Percentiles rank a stretch among this genome's conserved stretches.
These are phyloP conservation scores for Hippophae tibetana DNA, from an alignment of 306 rosid species.

Conservation along the genomic window DNA sequence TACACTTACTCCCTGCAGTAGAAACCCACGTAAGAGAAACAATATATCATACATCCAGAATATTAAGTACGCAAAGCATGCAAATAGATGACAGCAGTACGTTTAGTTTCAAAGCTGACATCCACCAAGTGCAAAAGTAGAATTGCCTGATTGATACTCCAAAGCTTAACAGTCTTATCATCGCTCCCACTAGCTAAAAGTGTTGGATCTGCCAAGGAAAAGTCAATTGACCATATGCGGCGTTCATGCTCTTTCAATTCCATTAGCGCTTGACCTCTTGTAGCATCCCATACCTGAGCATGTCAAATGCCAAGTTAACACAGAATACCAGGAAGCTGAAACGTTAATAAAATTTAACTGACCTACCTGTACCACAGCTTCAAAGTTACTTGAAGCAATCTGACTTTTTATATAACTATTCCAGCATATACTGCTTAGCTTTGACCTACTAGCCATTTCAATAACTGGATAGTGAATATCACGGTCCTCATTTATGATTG, in stretches of 20 bases:
- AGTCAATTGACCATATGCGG: constrained; percentile 96
- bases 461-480: constrained; percentile 95
- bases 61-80: constrained; percentile 34
- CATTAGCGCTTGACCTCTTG: constrained; percentile 75
- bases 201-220: constrained; percentile 88
- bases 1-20: constrained; percentile 84
- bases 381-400: constrained; percentile 96
- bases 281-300: constrained; percentile 90
- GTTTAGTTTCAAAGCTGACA: constrained; percentile 96
- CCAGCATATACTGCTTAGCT: constrained; percentile 92
- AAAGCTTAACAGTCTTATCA: constrained; percentile 90
- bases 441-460: constrained; percentile 85
- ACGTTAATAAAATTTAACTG: constrained; percentile 14
- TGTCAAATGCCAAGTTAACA: constrained; percentile 12
- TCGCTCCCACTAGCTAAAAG: constrained; percentile 95
- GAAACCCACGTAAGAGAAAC: constrained; percentile 71
- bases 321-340: constrained; percentile 10
- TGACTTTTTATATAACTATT: constrained; percentile 93
- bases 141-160: constrained; percentile 99
- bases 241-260: constrained; percentile 91
- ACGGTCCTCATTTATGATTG: constrained; percentile 70
- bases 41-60: constrained; percentile 65
- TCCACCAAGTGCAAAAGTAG: constrained; percentile 93
- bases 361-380: constrained; percentile 92
- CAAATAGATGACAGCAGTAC: constrained; percentile 79